A percentile compares a stretch with the other conserved stretches of the same genome.
These are phyloP conservation scores for Entomortierella lignicola DNA, from an alignment of 192 early-diverging fungal species.

Conservation along the genomic window DNA sequence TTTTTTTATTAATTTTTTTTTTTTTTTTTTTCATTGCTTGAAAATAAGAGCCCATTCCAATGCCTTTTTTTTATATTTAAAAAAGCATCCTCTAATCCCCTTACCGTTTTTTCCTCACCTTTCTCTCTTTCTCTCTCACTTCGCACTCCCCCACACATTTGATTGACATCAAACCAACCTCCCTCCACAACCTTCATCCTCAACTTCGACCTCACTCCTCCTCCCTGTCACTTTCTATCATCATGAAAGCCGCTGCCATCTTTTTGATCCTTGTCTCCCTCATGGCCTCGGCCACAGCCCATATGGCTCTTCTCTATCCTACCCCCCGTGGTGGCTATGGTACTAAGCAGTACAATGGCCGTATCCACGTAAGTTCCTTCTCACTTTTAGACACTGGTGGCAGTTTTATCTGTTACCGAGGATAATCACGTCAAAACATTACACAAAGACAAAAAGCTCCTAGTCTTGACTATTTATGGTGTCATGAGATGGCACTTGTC, in stretches of 20 bases:
- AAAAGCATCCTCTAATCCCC: neutral
- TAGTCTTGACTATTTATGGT: neutral
- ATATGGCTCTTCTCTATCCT: slow-evolving; percentile 45
- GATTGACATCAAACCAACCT: slow-evolving; percentile 5
- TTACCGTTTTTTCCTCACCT: neutral
- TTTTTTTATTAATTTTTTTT: too few species aligned
- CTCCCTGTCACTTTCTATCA: neutral
- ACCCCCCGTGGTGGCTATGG: slow-evolving; percentile 34
- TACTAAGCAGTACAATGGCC: slow-evolving; percentile 34
- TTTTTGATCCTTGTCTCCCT: slow-evolving; percentile 27
- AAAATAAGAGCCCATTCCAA: too few species aligned
- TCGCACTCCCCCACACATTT: slow-evolving; percentile 4
- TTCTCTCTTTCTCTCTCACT: slow-evolving; percentile 1
- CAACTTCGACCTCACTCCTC: neutral
- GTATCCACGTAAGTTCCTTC: slow-evolving; percentile 43
- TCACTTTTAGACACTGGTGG: too few species aligned
- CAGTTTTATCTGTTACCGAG: too few species aligned
- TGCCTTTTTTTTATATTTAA: too few species aligned
- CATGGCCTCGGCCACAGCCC: slow-evolving; percentile 39
- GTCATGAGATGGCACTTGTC: too few species aligned
- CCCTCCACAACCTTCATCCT: neutral
- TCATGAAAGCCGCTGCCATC: slow-evolving; percentile 24
- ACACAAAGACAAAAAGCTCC: neutral
- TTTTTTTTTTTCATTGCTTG: too few species aligned
- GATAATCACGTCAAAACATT: too few species aligned